Evolutionary conservation across 1,284 basidiomycete species (phyloP), one percentile per base, ranked within the genome.

Genomic region (Ustilago sp.): DNA sequence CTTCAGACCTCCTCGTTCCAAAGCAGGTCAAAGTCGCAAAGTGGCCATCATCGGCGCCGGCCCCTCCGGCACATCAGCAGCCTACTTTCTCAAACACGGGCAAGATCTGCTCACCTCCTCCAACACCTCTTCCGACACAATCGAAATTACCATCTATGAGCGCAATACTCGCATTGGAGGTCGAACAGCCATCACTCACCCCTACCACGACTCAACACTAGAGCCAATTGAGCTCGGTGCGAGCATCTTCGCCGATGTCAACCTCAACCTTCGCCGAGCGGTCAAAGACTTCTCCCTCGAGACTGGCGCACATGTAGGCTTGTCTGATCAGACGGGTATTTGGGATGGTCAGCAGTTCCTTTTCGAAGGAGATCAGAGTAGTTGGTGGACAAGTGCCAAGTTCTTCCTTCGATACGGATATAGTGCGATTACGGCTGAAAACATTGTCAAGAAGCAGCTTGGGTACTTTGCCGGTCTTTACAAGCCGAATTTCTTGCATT

Each of bases 1-100:
- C n/a, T 15, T 19, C 43, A 19, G 19, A 7, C 43, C 17, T 45
- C 43, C 43, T 11, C 43, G 43, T 45, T 19, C 43, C 8, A 6
- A n/a, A 11, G 38, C 3, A 19, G 59, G 63, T 2, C 68, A 50
- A 31, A 72, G 63, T 11, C 69, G 64, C 39, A 81, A 72, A 41
- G 63, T 96, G 69, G 94, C 94, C 4, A 91, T 97, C 83, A 90
- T 97, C 62, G 94, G 95, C 38, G 94, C 94, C 0, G 95, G 95
- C n/a, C 93, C 94, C 9, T 92, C 89, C 11, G 94, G 94, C 3
- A 90, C 90, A 9, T 92, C 92, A 17, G 93, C 94, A 9, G 94
- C 94, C 0, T 96, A 93, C 87, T 98, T 94, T 91, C 89, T 97
- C 57, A 88, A 89, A 7, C 74, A 85, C 32, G 88, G 88, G 0